Evolutionary conservation across 257 asterid species (phyloP), one percentile per base, ranked within the genome.

Genomic region (Henckelia pumila): DNA sequence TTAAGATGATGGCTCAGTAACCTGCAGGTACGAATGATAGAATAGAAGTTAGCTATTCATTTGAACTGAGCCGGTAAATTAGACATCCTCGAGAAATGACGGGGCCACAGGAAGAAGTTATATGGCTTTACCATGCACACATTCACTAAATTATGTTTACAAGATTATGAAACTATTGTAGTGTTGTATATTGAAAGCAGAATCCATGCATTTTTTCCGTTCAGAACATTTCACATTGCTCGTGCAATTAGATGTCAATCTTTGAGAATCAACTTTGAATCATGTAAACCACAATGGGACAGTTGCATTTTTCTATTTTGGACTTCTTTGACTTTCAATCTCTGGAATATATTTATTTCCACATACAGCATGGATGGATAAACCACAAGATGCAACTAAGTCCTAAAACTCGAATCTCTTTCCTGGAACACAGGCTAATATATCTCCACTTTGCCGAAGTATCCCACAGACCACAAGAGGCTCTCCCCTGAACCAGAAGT

Each of bases 1-100:
- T 32, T 53, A 29, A 14, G 47, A 66, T 4, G 62, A 50, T 28
- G 50, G 22, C 59, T 66, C 71, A 66, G 35, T 49, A 53, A 30
- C 37, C 71, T 66, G 63, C 63, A 66, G 20, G 20, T 8, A 66
- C 19, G 2, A 29, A 10, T 28, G 55, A 47, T 47, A 19, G 33
- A 13, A 66, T 1, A 7, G 6, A 53, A 28, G 29, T 53, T 23
- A 66, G 35, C 4, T 21, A 63, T 47, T 47, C 55, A 47, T 47
- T 17, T 2, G 19, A 17, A 14, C 55, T 47, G 4, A 47, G 19
- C 6, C 4, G 40, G 28, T 8, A 11, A 9, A 62, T 47, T 47
- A 17, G 67, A 62, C 53, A 37, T 17, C 13, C 40, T 26, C 67
- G 4, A 33, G 67, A 33, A 20, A 21, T 1, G 30, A 10, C 11